Base-by-base conservation (phyloP, 2,329 filamentous ascomycete species). In the Orbilia oligospora region DNA sequence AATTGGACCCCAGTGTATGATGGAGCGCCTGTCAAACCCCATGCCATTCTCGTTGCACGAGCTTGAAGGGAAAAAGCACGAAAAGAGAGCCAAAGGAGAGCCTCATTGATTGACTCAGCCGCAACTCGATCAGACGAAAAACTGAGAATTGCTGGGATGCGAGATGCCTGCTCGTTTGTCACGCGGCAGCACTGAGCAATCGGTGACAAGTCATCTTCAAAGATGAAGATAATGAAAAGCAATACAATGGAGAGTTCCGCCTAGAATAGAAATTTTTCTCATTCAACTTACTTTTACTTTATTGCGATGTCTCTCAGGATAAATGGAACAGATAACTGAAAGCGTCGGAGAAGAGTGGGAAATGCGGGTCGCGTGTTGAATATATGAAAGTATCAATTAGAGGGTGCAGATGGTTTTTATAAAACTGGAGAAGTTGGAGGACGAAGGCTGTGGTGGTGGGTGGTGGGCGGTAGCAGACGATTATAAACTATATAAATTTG, bases 81-180 rank as follows among this genome's bases (percentile, higher is more conserved):
- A 64, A 65, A 44, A 48, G n/a, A 27, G 27, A 41, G 67, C 6
- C 38, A 38, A 58, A 49, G 64, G 46, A 48, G 68, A 72, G 68
- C 75, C 75, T 72, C 68, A 72, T 38, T 41, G 27, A 49, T 72
- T 78, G 75, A 78, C 75, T 78, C 75, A 78, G 75, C 75, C 75
- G 75, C 75, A 77, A 71, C 44, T 67, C 44, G 22, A 66, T 41
- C 36, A 67, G 69, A 55, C 58, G 55, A 56, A 56, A 33, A 53
- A 27, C 56, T 58, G 53, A 61, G 36, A 61, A 53, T 51, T 68
- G 46, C 71, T 53, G 6, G 71, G 71, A 61, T 75, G 58, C 44
- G 18, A 8, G 56, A 75, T 75, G 71, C 71, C 71, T 75, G 71
- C 55, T 55, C 53, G 44, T 55, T 64, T 48, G 55, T 69, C 71